Base-by-base conservation (phyloP, 495 filamentous ascomycete species). In the Glutinoglossum americanum region DNA sequence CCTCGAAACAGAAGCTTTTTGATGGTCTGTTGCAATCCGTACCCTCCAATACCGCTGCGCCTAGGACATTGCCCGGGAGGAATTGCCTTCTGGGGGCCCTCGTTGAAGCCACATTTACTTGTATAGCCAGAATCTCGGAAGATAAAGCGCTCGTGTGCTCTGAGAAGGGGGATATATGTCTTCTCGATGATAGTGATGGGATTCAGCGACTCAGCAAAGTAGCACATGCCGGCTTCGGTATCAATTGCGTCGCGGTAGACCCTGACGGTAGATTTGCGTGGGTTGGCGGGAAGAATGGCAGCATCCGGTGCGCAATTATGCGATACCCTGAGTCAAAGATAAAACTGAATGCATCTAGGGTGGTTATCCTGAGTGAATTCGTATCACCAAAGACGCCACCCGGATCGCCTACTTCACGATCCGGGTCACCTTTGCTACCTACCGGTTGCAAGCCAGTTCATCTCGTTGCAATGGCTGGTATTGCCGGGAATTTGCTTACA, bases 21-120 rank as follows among this genome's bases (percentile, higher is more conserved):
- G 76, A 80, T 44, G 63, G 62, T 3, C 64, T 60, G 2, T 39
- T 53, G 13, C 37, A 60, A 25, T 19, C 56, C 2, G 60, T 64
- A n/a, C 57, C 69, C 0, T 57, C 30, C 61, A 65, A 59, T 58
- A 63, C 54, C 47, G 26, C 49, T n/a, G 62, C 25, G 54, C 64
- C 55, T 5, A 70, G 60, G 63, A 69, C 62, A 27, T 69, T 84
- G 5, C 65, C 72, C 19, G 81, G 81, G 21, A 71, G 81, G 53
- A 84, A 84, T 63, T 80, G 76, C 66, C 68, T 95, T 61, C 75
- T 95, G 58, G 85, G 82, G 51, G 66, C 75, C 62, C 71, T 98
- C 62, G 78, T 86, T 5, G 89, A 96, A 56, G 79, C 78, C 6
- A 89, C 80, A 0, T 97, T 98, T 64, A 84, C 82, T 49, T 82